A percentile compares a stretch with the other conserved stretches of the same genome.
Conservation (phyloP, 1,284 basidiomycete genomes). For the Pascua guehoae region DNA sequence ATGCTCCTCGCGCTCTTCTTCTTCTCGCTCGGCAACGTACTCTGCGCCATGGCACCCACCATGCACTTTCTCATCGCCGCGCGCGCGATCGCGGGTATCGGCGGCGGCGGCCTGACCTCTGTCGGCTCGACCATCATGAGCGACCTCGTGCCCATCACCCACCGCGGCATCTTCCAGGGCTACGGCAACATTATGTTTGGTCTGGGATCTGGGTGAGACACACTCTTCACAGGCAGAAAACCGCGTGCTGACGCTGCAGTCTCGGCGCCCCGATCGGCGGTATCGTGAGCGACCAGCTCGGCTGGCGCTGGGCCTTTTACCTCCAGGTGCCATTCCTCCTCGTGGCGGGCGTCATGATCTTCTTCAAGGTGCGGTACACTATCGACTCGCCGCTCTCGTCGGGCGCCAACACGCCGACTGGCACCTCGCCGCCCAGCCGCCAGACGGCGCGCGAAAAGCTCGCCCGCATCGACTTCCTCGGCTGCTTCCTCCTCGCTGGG, state of each 20-base stretch:
- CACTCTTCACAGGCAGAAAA: background rate
- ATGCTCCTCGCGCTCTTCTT: slow-evolving; percentile 67
- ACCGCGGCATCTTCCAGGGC: slow-evolving; percentile 83
- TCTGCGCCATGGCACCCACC: slow-evolving; percentile 75
- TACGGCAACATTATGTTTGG: slow-evolving; percentile 69
- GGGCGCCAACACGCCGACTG: slow-evolving; percentile 57
- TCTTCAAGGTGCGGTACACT: slow-evolving; percentile 60
- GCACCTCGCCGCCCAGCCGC: slow-evolving; percentile 36
- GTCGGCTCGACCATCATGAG: slow-evolving; percentile 42
- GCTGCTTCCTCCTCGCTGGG: slow-evolving; percentile 70
- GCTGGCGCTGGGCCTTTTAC: slow-evolving; percentile 63
- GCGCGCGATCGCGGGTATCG: slow-evolving; percentile 80
- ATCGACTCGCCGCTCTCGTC: slow-evolving; percentile 34
- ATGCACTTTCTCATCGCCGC: slow-evolving; percentile 79
- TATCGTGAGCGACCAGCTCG: slow-evolving; percentile 74
- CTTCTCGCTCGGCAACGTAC: slow-evolving; percentile 76
- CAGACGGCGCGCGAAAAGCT: slow-evolving; percentile 63
- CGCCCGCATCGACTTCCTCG: slow-evolving; percentile 73
- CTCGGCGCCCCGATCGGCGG: slow-evolving; percentile 88
- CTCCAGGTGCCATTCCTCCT: slow-evolving; percentile 71
- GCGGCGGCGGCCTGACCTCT: slow-evolving; percentile 66
- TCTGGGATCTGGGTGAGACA: slow-evolving; percentile 52
- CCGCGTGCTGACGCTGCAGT: slow-evolving; percentile 31
- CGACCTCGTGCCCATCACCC: slow-evolving; percentile 61
- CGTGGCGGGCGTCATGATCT: slow-evolving; percentile 65